phyloP scores from a whole-genome alignment of 768 basidiomycete genomes.

The Tylopilus felleus region DNA sequence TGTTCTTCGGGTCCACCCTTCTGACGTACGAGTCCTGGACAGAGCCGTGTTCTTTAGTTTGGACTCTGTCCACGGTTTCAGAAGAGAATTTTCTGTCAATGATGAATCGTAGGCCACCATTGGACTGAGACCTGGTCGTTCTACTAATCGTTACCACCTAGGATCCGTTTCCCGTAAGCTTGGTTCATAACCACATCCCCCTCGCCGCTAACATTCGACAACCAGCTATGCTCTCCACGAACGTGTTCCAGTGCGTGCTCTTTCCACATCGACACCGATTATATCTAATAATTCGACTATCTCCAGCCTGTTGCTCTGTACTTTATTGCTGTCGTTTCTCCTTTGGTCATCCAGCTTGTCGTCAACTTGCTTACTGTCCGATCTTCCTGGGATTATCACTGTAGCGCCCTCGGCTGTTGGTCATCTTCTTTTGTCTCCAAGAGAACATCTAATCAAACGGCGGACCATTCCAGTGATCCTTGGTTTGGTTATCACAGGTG shows the following conservation, averaged over 20 bases:
- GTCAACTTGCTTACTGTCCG: constrained; percentile 71
- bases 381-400: constrained; percentile 90
- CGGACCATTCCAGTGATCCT: constrained; percentile 53
- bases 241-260: constrained; percentile 62
- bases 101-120: constrained; percentile 59
- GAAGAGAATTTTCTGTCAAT: constrained; percentile 71
- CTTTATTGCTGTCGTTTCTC: constrained; percentile 58
- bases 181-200: background rate
- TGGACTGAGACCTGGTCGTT: background rate
- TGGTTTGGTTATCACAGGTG: constrained; percentile 70
- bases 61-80: constrained; percentile 66
- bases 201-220: constrained; percentile 4
- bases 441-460: background rate
- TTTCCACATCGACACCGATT: background rate
- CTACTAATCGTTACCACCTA: constrained; percentile 12
- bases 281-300: background rate
- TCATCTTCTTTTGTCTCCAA: constrained; percentile 29
- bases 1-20: background rate
- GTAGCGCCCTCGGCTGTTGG: constrained; percentile 48
- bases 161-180: constrained; percentile 27
- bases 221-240: constrained; percentile 68
- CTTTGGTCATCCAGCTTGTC: constrained; percentile 62
- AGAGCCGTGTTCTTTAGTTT: constrained; percentile 64
- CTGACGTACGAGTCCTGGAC: background rate
- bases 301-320: constrained; percentile 46